A percentile compares a stretch with the other conserved stretches of the same genome.
These are phyloP conservation scores for Euphrasia arctica DNA, from an alignment of 305 asterid genomes.

Conservation along the genomic window DNA sequence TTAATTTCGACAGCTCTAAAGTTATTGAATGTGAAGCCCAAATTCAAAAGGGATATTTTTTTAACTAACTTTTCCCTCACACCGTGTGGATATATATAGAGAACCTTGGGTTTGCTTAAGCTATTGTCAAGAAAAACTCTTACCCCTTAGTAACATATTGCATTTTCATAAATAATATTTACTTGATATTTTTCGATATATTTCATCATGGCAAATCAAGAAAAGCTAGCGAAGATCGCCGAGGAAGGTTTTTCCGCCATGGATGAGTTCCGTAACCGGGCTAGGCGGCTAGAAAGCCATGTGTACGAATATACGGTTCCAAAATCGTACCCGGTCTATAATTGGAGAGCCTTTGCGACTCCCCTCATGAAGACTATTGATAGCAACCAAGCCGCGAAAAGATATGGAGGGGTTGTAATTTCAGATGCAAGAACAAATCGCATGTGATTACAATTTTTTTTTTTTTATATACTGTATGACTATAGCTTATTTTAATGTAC, in stretches of 20 bases:
- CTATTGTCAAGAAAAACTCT: constrained; percentile 16
- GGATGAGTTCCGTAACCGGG: constrained; percentile 27
- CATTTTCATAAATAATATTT: not conserved
- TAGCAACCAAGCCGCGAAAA: constrained; percentile 41
- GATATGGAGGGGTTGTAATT: constrained; percentile 37
- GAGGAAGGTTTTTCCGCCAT: constrained; percentile 32
- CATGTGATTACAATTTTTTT: not conserved
- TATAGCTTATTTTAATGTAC: no score
- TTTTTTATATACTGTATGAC: no score
- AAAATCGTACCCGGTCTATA: constrained; percentile 14
- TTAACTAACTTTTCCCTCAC: not conserved
- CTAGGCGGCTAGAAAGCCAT: constrained; percentile 20
- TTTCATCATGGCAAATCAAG: constrained; percentile 33
- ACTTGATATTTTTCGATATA: not conserved
- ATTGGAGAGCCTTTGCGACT: constrained; percentile 24
- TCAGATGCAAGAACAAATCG: constrained; percentile 29
- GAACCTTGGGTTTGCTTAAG: constrained; percentile 8
- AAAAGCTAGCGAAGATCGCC: constrained; percentile 36
- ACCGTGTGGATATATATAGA: constrained; percentile 15
- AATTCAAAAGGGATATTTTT: not conserved
- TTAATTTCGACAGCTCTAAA: not conserved
- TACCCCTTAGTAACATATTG: not conserved
- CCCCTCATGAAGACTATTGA: constrained; percentile 34
- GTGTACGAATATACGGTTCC: constrained; percentile 22
- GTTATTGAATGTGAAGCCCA: constrained; percentile 2